Base-by-base conservation (phyloP, 2,329 filamentous ascomycete species). In the Thermomyces lanuginosus region DNA sequence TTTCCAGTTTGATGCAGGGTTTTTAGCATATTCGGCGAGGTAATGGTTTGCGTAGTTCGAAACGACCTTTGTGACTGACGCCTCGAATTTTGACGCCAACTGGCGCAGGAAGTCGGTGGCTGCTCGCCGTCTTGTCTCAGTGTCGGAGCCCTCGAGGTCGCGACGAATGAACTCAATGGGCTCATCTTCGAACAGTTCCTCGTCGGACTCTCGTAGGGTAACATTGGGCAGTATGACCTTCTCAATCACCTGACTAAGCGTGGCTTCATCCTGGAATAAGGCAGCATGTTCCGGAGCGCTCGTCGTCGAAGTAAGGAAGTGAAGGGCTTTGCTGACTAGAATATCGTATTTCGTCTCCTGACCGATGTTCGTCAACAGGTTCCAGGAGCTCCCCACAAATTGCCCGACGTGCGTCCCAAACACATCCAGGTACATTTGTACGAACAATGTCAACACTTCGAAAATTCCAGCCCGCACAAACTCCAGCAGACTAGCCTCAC, bases 101-200 rank as follows among this genome's bases (percentile, higher is more conserved):
- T 83, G 78, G 36, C 81, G 71, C 32, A 98, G 58, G 58, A 98
- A 98, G 50, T 95, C 89, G 1, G 86, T 95, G 1, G 91, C 84
- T 21, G 89, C 86, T 44, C 89, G 70, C 39, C 89, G 68, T 45
- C 89, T 68, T 1, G 89, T 98, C 49, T 95, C 89, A 29, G 78
- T 91, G 53, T 98, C 89, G 2, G 89, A 93, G 5, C 89, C 89
- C 51, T 98, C 89, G 24, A 98, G 63, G 52, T 98, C 89, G 43
- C 83, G 71, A 36, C 89, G 71, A 45, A 98, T 98, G 48, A 92
- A 98, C 53, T 98, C 89, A 38, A 98, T 98, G 0, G 89, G 89
- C 58, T 98, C 91, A 48, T 98, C 91, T 49, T 98, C 89, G 42
- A 98, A 95, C 39, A 92, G 67, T 51, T 98, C 89, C 29, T 92